These are phyloP conservation scores for Polychaeton citri DNA, from an alignment of 2,329 filamentous ascomycete genomes.

Conservation along the genomic window DNA sequence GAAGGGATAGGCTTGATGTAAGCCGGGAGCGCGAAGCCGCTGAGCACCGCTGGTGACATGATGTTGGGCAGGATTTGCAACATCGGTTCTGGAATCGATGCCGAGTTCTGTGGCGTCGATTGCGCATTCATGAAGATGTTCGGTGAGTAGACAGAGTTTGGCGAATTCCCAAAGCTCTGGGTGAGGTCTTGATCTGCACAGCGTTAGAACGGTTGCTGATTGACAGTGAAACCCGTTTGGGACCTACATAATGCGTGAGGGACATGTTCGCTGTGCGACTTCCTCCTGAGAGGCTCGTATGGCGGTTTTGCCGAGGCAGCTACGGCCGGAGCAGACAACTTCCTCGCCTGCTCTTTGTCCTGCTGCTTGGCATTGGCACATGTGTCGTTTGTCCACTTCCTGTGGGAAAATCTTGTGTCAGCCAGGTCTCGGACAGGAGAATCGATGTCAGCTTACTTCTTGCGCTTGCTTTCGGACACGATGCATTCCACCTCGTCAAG, in stretches of 20 bases:
- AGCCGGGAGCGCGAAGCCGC: constrained; percentile 35
- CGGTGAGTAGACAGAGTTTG: constrained; percentile 13
- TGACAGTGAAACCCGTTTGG: background rate
- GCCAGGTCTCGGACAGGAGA: background rate
- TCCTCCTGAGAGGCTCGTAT: constrained; percentile 15
- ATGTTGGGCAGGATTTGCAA: constrained; percentile 13
- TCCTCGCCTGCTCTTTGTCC: constrained; percentile 10
- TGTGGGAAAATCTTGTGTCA: constrained; percentile 6
- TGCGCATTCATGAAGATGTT: constrained; percentile 19
- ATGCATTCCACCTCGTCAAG: constrained; percentile 66
- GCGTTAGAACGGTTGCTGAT: background rate
- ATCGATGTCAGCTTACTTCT: constrained; percentile 46
- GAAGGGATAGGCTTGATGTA: constrained; percentile 71
- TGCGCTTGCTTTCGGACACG: constrained; percentile 60
- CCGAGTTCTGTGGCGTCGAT: constrained; percentile 14
- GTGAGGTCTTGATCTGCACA: constrained; percentile 18
- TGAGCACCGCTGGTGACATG: constrained; percentile 10
- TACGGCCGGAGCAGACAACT: constrained; percentile 7
- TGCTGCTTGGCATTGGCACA: constrained; percentile 4
- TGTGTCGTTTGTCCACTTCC: constrained; percentile 22
- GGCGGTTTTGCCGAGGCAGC: constrained; percentile 20
- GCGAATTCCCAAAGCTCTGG: constrained; percentile 6
- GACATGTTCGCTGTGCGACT: constrained; percentile 32
- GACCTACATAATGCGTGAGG: constrained; percentile 51
- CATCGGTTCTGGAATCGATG: constrained; percentile 10